Percentiles rank a stretch among this genome's conserved stretches.
Conservation (phyloP, 345 rosid species). For the Psidium guajava region DNA sequence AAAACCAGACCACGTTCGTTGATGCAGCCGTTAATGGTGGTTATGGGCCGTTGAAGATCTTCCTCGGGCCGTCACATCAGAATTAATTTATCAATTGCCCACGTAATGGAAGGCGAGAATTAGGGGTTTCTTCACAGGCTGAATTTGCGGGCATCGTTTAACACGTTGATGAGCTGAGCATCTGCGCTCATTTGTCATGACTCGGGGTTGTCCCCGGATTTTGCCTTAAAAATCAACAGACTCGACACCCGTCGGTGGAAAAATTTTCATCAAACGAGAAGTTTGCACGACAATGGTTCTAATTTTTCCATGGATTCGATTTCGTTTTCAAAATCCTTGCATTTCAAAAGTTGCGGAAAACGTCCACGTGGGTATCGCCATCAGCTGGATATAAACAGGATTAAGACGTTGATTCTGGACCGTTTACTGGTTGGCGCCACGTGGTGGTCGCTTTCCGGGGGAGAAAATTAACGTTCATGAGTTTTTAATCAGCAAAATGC, state of each 20-base stretch:
- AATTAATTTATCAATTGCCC: not conserved
- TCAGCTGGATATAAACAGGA: not conserved
- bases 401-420: not conserved
- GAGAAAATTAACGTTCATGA: not conserved
- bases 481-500: not conserved
- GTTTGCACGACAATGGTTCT: not conserved
- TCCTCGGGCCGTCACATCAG: not conserved
- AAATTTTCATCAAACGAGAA: not conserved
- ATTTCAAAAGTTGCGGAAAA: not conserved
- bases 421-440: not conserved
- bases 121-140: not conserved
- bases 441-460: not conserved
- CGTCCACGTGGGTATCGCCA: not conserved
- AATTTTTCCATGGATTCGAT: not conserved
- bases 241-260: not conserved
- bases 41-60: conserved; percentile 15
- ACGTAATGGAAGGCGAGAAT: not conserved
- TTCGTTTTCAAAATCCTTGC: not conserved
- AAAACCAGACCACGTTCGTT: conserved; percentile 14
- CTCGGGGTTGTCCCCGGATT: not conserved
- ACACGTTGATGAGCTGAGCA: not conserved
- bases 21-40: conserved; percentile 43
- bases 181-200: not conserved
- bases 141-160: not conserved
- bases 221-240: not conserved